These are phyloP conservation scores for Yueomyces sp. DNA, from an alignment of 1,139 yeast genomes.

Conservation along the genomic window DNA sequence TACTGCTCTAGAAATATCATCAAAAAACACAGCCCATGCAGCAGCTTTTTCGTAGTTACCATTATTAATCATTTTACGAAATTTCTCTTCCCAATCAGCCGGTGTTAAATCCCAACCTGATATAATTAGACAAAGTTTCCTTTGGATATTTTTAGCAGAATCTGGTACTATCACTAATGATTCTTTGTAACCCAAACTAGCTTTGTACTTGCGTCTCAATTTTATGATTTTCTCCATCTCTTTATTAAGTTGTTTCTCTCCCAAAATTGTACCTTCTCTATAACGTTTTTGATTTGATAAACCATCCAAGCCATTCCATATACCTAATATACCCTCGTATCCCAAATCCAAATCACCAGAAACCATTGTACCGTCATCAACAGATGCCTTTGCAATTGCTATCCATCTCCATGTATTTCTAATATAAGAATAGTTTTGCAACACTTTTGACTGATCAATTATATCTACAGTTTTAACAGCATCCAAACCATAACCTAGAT, in stretches of 20 bases:
- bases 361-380: slow-evolving; percentile 57
- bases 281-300: slow-evolving; percentile 45
- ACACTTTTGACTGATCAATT: slow-evolving; percentile 37
- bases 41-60: slow-evolving; percentile 85
- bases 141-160: slow-evolving; percentile 40
- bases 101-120: slow-evolving; percentile 88
- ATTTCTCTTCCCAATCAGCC: slow-evolving; percentile 61
- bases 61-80: slow-evolving; percentile 39
- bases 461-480: slow-evolving; percentile 52
- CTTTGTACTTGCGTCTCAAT: slow-evolving; percentile 17
- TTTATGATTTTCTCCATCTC: slow-evolving; percentile 30
- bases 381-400: slow-evolving; percentile 54
- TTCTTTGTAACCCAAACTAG: slow-evolving; percentile 13
- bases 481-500: slow-evolving; percentile 61
- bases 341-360: slow-evolving; percentile 64
- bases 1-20: slow-evolving; percentile 72
- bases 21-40: slow-evolving; percentile 95
- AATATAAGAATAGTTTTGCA: slow-evolving; percentile 47
- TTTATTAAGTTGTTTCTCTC: slow-evolving; percentile 34
- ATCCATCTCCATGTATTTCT: slow-evolving; percentile 88
- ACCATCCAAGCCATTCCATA: slow-evolving; percentile 75
- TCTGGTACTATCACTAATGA: slow-evolving; percentile 11
- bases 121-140: slow-evolving; percentile 70
- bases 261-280: slow-evolving; percentile 23
- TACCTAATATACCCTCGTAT: slow-evolving; percentile 76